Evolutionary conservation across 78 protist genomes (phyloP).

Genomic region (Dictyostelium brefeldianum): DNA sequence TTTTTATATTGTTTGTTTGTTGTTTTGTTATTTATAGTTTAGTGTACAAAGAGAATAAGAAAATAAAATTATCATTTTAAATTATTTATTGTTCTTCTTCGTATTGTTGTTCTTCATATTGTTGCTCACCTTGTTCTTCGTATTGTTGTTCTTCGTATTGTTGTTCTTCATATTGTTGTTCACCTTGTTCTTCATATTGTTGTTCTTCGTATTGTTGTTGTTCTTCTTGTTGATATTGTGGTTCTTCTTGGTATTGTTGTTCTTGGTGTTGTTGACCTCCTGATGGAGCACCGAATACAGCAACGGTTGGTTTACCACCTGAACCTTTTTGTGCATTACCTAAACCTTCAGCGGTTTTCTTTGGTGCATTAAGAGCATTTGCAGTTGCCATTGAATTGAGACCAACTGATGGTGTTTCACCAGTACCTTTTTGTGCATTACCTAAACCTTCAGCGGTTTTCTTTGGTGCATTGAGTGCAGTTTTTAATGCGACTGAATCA

Average conservation of each 20-base stretch:
- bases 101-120: constrained; percentile 21
- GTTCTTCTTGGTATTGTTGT: constrained; percentile 15
- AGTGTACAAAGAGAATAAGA: neutral
- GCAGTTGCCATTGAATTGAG: constrained; percentile 70
- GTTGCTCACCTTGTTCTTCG: neutral
- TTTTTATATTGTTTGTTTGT: too few species aligned
- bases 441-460: constrained; percentile 78
- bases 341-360: constrained; percentile 63
- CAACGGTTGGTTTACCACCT: constrained; percentile 71
- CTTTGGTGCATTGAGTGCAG: constrained; percentile 83
- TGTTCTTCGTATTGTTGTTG: constrained; percentile 37
- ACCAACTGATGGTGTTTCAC: constrained; percentile 71
- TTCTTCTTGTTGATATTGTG: constrained; percentile 6
- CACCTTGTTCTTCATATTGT: constrained; percentile 14
- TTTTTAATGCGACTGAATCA: constrained; percentile 82
- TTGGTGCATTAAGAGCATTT: constrained; percentile 80
- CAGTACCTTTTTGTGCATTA: constrained; percentile 78
- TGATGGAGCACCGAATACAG: constrained; percentile 43
- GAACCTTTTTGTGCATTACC: constrained; percentile 76
- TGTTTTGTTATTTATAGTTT: neutral
- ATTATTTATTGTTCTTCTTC: neutral
- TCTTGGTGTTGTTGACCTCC: neutral
- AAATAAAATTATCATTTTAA: neutral
- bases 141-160: constrained; percentile 20
- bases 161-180: constrained; percentile 55